These are phyloP conservation scores for Lathyrus sativus DNA, from an alignment of 306 rosid species.

Conservation along the genomic window DNA sequence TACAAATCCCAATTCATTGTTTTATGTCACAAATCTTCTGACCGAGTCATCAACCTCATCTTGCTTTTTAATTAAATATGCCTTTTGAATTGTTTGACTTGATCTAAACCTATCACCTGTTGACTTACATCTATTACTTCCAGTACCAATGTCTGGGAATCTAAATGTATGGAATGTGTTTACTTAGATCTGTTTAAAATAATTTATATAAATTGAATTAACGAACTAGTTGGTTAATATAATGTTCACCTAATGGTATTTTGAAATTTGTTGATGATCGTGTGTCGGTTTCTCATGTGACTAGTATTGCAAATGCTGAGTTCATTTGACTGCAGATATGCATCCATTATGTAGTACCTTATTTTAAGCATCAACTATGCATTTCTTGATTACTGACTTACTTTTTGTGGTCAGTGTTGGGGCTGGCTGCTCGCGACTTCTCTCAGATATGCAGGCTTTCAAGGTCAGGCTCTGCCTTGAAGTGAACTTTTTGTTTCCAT, in stretches of 20 bases:
- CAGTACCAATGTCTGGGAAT: constrained; percentile 15
- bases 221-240: constrained; percentile 16
- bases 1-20: constrained; percentile 11
- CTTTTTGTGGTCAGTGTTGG: constrained; percentile 81
- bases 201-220: constrained; percentile 26
- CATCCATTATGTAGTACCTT: constrained; percentile 7
- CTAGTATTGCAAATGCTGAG: constrained; percentile 28
- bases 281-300: constrained; percentile 29
- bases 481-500: constrained; percentile 35
- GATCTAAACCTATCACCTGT: constrained; percentile 21
- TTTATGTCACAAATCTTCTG: constrained; percentile 28
- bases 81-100: constrained; percentile 14
- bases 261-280: constrained; percentile 27
- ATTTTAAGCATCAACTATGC: constrained; percentile 13
- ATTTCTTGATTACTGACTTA: constrained; percentile 48
- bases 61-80: constrained; percentile 4
- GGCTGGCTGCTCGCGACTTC: constrained; percentile 99
- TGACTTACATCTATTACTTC: constrained; percentile 25
- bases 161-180: constrained; percentile 8
- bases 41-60: constrained; percentile 16
- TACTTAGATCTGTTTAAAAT: constrained; percentile 22
- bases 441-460: constrained; percentile 99
- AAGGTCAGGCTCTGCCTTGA: constrained; percentile 61
- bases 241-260: constrained; percentile 15
- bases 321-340: constrained; percentile 26